Percentiles rank a stretch among this genome's conserved stretches.
phyloP scores from a whole-genome alignment of 2,329 filamentous ascomycete genomes.

The Trichophyton mentagrophytes region DNA sequence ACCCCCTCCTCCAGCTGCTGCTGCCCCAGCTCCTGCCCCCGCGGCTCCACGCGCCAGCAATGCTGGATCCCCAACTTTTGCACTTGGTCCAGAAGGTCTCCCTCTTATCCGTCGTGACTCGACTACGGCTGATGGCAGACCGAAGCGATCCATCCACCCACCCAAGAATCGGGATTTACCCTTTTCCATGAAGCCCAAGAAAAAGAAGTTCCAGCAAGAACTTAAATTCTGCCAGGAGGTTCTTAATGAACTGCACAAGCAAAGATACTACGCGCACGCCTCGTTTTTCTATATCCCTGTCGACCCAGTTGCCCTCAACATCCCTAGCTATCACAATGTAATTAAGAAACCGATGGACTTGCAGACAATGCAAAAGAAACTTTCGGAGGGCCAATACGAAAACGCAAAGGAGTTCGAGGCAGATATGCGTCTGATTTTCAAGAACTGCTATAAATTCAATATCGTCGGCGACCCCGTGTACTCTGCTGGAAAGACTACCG shows the following conservation, averaged over 20 bases:
- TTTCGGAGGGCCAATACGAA: constrained; percentile 65
- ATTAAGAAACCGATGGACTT: constrained; percentile 98
- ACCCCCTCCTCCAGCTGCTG: constrained; percentile 15
- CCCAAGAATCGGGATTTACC: constrained; percentile 85
- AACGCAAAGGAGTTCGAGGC: constrained; percentile 74
- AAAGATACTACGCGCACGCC: constrained; percentile 55
- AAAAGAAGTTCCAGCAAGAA: constrained; percentile 78
- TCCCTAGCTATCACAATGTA: constrained; percentile 81
- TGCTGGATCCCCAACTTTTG: constrained; percentile 46
- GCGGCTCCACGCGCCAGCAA: constrained; percentile 26
- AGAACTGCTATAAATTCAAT: constrained; percentile 90
- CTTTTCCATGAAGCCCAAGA: constrained; percentile 76
- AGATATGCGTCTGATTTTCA: constrained; percentile 70
- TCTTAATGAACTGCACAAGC: constrained; percentile 61
- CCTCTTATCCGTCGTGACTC: constrained; percentile 79
- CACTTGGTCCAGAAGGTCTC: constrained; percentile 62
- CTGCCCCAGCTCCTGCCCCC: neutral
- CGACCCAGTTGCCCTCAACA: constrained; percentile 85
- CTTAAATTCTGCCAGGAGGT: constrained; percentile 81
- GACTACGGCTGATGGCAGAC: constrained; percentile 61
- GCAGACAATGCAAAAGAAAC: constrained; percentile 63
- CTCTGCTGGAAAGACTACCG: constrained; percentile 55
- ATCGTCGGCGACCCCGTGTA: constrained; percentile 63
- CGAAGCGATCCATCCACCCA: constrained; percentile 86
- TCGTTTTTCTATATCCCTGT: constrained; percentile 71